Conservation (phyloP, 2,329 filamentous ascomycete species). For the Myotisia sp. region DNA sequence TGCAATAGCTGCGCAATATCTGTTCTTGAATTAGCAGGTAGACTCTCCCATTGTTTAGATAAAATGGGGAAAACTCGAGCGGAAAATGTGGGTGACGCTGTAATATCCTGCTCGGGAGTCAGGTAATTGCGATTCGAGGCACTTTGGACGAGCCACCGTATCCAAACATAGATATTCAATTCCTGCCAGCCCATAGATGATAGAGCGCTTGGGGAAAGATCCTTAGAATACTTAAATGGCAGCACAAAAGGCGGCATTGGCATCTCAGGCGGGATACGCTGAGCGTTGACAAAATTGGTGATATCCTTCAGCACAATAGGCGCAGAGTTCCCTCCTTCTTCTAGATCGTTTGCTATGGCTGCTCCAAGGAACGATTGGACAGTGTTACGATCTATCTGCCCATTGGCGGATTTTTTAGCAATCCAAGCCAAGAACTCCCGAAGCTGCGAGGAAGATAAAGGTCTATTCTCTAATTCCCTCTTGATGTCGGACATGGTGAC, state of each 20-base stretch:
- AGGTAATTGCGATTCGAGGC: constrained; percentile 42
- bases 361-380: constrained; percentile 61
- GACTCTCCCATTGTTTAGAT: constrained; percentile 81
- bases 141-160: constrained; percentile 63
- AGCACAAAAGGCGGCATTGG: constrained; percentile 71
- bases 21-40: constrained; percentile 52
- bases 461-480: constrained; percentile 65
- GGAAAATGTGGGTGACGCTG: constrained; percentile 58
- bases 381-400: constrained; percentile 56
- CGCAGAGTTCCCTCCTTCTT: constrained; percentile 43
- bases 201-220: constrained; percentile 52
- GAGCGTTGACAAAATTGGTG: constrained; percentile 57
- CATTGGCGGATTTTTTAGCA: constrained; percentile 53
- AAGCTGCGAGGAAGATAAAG: constrained; percentile 64
- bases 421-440: constrained; percentile 76
- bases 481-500: constrained; percentile 80
- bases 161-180: constrained; percentile 72
- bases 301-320: constrained; percentile 68
- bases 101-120: constrained; percentile 53
- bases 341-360: constrained; percentile 44
- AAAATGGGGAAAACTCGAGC: constrained; percentile 61
- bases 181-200: constrained; percentile 75
- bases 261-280: constrained; percentile 64
- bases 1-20: constrained; percentile 52
- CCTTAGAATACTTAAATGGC: constrained; percentile 67